Conservation (phyloP, 345 rosid genomes). For the Lumnitzera racemosa region DNA sequence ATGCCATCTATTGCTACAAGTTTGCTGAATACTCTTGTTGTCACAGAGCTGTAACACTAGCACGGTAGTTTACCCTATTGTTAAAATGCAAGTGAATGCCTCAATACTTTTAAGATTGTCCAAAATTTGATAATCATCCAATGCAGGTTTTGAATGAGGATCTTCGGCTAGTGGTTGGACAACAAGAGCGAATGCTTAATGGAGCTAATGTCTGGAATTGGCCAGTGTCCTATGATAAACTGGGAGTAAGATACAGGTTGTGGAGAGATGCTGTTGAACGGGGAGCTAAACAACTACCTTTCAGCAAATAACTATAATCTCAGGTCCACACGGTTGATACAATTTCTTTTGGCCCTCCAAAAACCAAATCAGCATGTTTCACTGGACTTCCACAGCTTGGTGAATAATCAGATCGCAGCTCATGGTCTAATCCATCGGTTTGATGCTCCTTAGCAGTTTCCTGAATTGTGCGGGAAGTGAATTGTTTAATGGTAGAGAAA, state of each 20-base stretch:
- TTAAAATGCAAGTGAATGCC: no score
- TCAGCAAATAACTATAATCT: conserved; percentile 21
- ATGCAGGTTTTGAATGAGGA: conserved; percentile 92
- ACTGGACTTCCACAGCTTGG: no score
- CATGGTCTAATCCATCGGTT: neutral
- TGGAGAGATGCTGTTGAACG: conserved; percentile 77
- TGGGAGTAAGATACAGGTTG: conserved; percentile 85
- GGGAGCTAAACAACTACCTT: conserved; percentile 64
- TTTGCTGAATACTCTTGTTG: no score
- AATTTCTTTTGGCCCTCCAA: no score
- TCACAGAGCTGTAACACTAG: no score
- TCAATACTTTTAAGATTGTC: neutral
- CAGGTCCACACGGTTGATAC: no score
- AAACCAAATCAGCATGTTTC: no score
- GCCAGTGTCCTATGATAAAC: conserved; percentile 88
- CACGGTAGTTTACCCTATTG: no score
- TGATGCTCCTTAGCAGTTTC: neutral
- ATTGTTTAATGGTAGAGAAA: conserved; percentile 1
- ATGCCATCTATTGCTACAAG: no score
- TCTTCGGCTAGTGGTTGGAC: conserved; percentile 77
- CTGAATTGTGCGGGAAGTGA: neutral
- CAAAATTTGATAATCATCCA: neutral
- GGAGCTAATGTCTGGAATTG: conserved; percentile 89
- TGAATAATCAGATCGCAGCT: no score
- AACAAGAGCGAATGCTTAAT: conserved; percentile 86